Percentiles rank a stretch among this genome's conserved stretches.
Evolutionary conservation across 768 basidiomycete genomes (phyloP).

Genomic region (Tubosaeta sp.): DNA sequence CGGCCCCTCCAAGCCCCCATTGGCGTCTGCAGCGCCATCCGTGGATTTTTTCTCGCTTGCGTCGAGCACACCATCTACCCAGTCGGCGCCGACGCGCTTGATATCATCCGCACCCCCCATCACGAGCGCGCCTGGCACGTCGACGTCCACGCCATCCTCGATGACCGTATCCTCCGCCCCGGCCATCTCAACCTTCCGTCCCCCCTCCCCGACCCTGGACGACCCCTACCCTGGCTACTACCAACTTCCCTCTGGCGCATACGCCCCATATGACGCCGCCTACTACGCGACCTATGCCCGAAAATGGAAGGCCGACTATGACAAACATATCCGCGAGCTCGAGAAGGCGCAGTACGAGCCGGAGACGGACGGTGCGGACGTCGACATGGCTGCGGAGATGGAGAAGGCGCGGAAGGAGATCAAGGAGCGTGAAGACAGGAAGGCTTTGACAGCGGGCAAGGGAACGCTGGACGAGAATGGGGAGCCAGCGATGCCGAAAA

Average conservation of each 20-base stretch:
- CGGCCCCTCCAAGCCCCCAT: conserved; percentile 6
- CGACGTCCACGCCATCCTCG: conserved; percentile 51
- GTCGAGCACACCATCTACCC: conserved; percentile 16
- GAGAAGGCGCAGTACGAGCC: conserved; percentile 66
- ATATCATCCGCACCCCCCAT: conserved; percentile 5
- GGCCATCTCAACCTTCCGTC: conserved; percentile 56
- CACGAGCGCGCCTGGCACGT: conserved; percentile 53
- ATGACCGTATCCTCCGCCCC: conserved; percentile 63
- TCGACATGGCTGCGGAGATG: conserved; percentile 73
- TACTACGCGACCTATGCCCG: conserved; percentile 67
- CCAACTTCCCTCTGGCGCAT: conserved; percentile 73
- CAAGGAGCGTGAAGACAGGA: conserved; percentile 71
- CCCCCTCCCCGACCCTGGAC: conserved; percentile 67
- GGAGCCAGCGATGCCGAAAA: conserved; percentile 57
- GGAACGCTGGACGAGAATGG: conserved; percentile 39
- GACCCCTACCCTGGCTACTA: conserved; percentile 89
- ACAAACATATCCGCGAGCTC: conserved; percentile 64
- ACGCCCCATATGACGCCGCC: conserved; percentile 66
- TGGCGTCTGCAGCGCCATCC: conserved; percentile 30
- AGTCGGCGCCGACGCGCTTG: conserved; percentile 1
- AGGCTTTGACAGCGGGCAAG: conserved; percentile 65
- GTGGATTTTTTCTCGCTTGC: conserved; percentile 71
- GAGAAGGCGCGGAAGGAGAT: conserved; percentile 71
- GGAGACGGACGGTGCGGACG: conserved; percentile 40
- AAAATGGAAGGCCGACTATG: conserved; percentile 72